phyloP scores from a whole-genome alignment of 1,284 basidiomycete species.

The Tremellales sp. region DNA sequence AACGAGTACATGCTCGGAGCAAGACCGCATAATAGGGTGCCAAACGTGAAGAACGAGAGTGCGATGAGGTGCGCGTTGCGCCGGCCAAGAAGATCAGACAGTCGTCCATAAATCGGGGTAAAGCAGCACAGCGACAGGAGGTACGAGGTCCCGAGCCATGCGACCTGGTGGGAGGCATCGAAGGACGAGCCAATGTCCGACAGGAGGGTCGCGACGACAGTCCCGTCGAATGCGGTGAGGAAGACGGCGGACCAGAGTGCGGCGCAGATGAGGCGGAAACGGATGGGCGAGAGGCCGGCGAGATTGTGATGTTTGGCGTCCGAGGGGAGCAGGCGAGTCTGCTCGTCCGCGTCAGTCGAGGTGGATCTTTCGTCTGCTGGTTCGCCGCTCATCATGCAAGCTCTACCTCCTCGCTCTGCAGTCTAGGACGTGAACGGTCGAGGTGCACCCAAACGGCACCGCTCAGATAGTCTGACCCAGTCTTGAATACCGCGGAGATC shows the following conservation, averaged over 20 bases:
- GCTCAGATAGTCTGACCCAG: too few relatives aligned
- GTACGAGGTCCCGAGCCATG: slow-evolving; percentile 59
- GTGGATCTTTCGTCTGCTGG: too few relatives aligned
- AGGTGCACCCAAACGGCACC: too few relatives aligned
- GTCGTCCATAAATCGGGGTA: slow-evolving; percentile 79
- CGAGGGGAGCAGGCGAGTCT: slow-evolving; percentile 1
- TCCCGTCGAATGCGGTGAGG: slow-evolving; percentile 74
- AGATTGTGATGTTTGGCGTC: slow-evolving; percentile 36
- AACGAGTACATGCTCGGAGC: slow-evolving; percentile 77
- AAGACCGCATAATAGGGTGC: slow-evolving; percentile 74
- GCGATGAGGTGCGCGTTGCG: slow-evolving; percentile 68
- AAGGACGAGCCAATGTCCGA: slow-evolving; percentile 39
- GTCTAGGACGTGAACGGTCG: too few relatives aligned
- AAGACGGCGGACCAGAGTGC: slow-evolving; percentile 50
- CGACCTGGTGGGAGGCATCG: slow-evolving; percentile 55
- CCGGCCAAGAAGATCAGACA: slow-evolving; percentile 80
- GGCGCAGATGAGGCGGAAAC: slow-evolving; percentile 35
- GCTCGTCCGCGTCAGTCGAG: too few relatives aligned
- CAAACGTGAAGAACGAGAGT: slow-evolving; percentile 71
- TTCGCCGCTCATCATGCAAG: too few relatives aligned
- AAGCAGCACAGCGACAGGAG: slow-evolving; percentile 80
- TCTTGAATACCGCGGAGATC: too few relatives aligned
- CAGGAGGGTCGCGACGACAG: slow-evolving; percentile 57
- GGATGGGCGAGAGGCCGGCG: slow-evolving; percentile 25
- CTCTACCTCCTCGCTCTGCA: too few relatives aligned